A percentile compares a stretch with the other conserved stretches of the same genome.
Conservation (phyloP, 176 grass and related monocot species). For the Carex cristatella region DNA sequence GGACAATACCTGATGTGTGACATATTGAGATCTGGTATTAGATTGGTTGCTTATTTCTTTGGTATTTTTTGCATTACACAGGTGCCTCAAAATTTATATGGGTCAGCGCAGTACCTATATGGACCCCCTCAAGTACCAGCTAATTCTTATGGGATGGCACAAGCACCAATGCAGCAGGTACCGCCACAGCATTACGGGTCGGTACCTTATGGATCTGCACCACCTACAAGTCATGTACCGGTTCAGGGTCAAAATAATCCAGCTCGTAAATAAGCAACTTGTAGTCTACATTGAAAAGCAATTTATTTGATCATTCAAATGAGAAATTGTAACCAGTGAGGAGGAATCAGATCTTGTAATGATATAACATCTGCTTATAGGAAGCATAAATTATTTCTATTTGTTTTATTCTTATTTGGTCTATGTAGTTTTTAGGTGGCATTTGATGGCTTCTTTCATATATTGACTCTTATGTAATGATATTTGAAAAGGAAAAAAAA, state of each 20-base stretch:
- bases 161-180: slow-evolving; percentile 34
- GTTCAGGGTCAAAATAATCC: slow-evolving; percentile 39
- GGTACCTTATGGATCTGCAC: slow-evolving; percentile 46
- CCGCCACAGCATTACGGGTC: slow-evolving; percentile 48
- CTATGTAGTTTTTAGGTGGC: not conserved
- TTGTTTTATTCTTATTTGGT: not conserved
- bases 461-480: not conserved
- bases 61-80: not conserved
- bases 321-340: slow-evolving; percentile 2
- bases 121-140: slow-evolving; percentile 44
- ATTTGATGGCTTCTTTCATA: not conserved
- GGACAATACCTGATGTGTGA: not conserved
- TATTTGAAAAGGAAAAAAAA: not conserved
- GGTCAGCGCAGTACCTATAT: slow-evolving; percentile 25
- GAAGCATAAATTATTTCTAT: not conserved
- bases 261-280: slow-evolving; percentile 21
- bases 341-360: slow-evolving; percentile 1
- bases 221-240: slow-evolving; percentile 32
- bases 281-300: slow-evolving; percentile 1
- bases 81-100: slow-evolving; percentile 19
- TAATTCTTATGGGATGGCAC: slow-evolving; percentile 45
- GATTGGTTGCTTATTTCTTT: not conserved
- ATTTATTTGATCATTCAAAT: slow-evolving; percentile 15
- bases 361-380: slow-evolving; percentile 6
- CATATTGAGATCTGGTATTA: not conserved